Evolutionary conservation across 176 grass and related monocot genomes (phyloP).

Genomic region (Bromus sterilis): DNA sequence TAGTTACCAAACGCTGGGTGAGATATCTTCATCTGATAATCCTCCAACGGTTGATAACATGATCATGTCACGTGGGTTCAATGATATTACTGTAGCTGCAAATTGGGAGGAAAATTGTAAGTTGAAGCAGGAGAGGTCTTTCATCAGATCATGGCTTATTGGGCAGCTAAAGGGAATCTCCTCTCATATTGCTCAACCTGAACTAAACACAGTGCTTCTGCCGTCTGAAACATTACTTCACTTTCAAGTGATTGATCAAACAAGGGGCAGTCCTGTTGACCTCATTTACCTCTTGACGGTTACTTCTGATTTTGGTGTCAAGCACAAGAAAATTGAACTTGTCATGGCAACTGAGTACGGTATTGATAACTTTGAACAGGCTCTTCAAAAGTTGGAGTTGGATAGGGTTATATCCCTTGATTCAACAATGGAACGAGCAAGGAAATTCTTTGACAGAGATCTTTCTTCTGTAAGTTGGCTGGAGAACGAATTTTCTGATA

Average conservation of each 20-base stretch:
- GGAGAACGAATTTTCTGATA: constrained; percentile 67
- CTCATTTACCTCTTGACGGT: constrained; percentile 56
- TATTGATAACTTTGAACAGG: constrained; percentile 43
- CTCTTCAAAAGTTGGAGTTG: constrained; percentile 52
- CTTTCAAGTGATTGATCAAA: constrained; percentile 55
- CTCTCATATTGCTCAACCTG: constrained; percentile 23
- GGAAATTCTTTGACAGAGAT: constrained; percentile 11
- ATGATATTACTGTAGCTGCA: neutral
- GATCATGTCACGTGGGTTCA: neutral
- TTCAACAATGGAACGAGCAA: constrained; percentile 25
- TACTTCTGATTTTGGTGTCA: constrained; percentile 36
- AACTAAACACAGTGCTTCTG: constrained; percentile 45
- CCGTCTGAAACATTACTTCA: constrained; percentile 68
- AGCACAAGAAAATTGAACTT: constrained; percentile 45
- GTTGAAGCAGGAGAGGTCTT: constrained; percentile 30
- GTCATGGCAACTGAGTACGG: constrained; percentile 14
- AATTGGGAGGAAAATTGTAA: neutral
- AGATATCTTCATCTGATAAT: neutral
- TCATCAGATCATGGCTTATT: constrained; percentile 60
- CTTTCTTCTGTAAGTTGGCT: constrained; percentile 69
- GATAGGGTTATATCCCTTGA: constrained; percentile 59
- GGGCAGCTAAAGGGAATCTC: constrained; percentile 57
- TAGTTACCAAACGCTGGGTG: neutral
- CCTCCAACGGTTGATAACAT: neutral
- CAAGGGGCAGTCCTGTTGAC: constrained; percentile 36